phyloP scores from a whole-genome alignment of 768 basidiomycete species.

The Phaeotremella skinneri region DNA sequence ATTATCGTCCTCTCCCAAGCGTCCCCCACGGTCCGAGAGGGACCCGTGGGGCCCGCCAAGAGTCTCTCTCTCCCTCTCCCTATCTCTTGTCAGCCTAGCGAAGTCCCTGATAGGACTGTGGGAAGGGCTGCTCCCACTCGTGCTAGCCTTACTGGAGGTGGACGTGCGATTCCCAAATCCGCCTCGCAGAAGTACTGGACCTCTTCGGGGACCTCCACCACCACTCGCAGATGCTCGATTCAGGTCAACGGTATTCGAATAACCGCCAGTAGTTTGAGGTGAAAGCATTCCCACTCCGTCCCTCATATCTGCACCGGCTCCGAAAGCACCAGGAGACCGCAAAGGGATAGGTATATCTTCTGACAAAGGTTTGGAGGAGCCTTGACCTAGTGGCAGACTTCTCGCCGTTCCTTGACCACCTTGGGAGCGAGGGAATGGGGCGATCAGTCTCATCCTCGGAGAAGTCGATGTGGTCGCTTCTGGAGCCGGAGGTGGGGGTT shows the following conservation, averaged over 20 bases:
- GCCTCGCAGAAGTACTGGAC: slow-evolving; percentile 44
- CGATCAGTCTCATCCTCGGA: background rate
- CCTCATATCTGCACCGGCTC: background rate
- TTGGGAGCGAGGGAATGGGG: background rate
- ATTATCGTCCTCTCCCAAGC: background rate
- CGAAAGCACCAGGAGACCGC: slow-evolving; percentile 16
- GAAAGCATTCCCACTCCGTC: slow-evolving; percentile 10
- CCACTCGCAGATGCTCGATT: background rate
- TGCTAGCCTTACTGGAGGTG: background rate
- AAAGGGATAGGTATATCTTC: slow-evolving; percentile 19
- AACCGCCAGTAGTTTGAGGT: slow-evolving; percentile 37
- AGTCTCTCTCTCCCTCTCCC: slow-evolving; percentile 18
- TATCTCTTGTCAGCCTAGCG: slow-evolving; percentile 9
- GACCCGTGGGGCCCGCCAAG: too few relatives aligned
- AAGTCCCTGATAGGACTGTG: slow-evolving; percentile 36
- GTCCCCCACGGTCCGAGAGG: background rate
- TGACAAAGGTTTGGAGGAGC: slow-evolving; percentile 14
- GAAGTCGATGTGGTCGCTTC: background rate
- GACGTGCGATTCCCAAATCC: slow-evolving; percentile 30
- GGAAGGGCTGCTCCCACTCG: slow-evolving; percentile 11
- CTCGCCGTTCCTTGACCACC: slow-evolving; percentile 15
- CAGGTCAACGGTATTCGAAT: slow-evolving; percentile 5
- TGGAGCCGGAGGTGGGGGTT: background rate
- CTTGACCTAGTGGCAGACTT: slow-evolving; percentile 27
- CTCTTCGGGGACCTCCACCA: slow-evolving; percentile 19